phyloP scores from a whole-genome alignment of 177 flowering plant genomes.

The Vitis hybrid region DNA sequence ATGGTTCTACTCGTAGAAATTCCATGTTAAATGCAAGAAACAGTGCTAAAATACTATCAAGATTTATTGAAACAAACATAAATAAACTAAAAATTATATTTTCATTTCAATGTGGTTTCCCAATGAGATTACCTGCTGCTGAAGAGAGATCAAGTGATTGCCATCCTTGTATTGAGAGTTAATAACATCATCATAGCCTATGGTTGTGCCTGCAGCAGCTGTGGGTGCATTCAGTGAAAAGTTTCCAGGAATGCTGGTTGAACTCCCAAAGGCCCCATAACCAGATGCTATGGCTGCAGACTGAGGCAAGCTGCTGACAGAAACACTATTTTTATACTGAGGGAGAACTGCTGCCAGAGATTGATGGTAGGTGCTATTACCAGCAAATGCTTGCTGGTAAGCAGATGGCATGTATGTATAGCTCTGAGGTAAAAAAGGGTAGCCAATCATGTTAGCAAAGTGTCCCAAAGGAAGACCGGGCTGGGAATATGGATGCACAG shows the following conservation, averaged over 20 bases:
- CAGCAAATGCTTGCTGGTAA: conserved; percentile 84
- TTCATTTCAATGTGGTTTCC: too few relatives aligned
- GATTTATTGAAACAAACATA: too few relatives aligned
- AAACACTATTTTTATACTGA: conserved; percentile 71
- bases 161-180: conserved; percentile 86
- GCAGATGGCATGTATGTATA: conserved; percentile 85
- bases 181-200: conserved; percentile 79
- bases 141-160: conserved; percentile 69
- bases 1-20: too few relatives aligned
- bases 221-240: conserved; percentile 64
- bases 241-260: conserved; percentile 64
- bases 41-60: too few relatives aligned
- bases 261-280: conserved; percentile 77
- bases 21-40: too few relatives aligned
- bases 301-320: conserved; percentile 81
- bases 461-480: conserved; percentile 78
- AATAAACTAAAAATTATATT: too few relatives aligned
- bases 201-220: conserved; percentile 58
- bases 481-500: conserved; percentile 76
- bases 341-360: conserved; percentile 86
- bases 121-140: conserved; percentile 49
- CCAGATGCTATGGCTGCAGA: conserved; percentile 75
- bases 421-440: conserved; percentile 84
- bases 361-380: conserved; percentile 81
- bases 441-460: conserved; percentile 80